Evolutionary conservation across 1,284 basidiomycete genomes (phyloP), one percentile per base, ranked within the genome.

Genomic region (Cerrena zonata): DNA sequence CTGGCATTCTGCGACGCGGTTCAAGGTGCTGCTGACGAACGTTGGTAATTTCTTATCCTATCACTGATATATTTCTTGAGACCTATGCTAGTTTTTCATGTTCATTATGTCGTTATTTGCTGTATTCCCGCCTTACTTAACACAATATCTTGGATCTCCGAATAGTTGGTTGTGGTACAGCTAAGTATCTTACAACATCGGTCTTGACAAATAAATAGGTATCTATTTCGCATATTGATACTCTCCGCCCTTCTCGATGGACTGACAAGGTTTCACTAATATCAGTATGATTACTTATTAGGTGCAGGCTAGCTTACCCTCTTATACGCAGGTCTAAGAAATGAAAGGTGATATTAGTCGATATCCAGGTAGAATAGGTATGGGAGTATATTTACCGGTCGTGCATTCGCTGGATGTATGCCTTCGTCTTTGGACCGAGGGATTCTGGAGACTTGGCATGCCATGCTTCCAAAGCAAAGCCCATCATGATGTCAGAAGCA

Each of bases 401-500:
- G 36, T 69, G 65, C 4, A 65, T 57, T 13, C 65, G 60, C 38
- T 62, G 51, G 26, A 69, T 48, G 56, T 65, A 70, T 15, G 53
- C 63, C 45, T 58, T 58, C 0, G 55, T 62, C 45, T 64, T 62
- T 7, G 60, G 58, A 2, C 67, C 67, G 4, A 66, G 47, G 13
- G 40, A 34, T 4, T 56, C 55, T 15, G 58, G 52, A 27, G 40
- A 45, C 12, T 48, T 36, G 13, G 22, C 18, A 3, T n/a, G 39
- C 57, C 61, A 57, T 7, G 53, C 49, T 50, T 72, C 70, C 25
- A 70, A 55, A 18, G 64, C 53, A 51, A 71, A 71, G 4, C 62
- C 53, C 68, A 73, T 71, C 63, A 68, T 65, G 57, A 63, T 72
- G 53, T 73, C 71, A 23, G 71, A 68, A 25, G 67, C 53, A 11